These are phyloP conservation scores for Paraurostyla sp. DNA, from an alignment of 73 alveolate genomes.

Conservation along the genomic window DNA sequence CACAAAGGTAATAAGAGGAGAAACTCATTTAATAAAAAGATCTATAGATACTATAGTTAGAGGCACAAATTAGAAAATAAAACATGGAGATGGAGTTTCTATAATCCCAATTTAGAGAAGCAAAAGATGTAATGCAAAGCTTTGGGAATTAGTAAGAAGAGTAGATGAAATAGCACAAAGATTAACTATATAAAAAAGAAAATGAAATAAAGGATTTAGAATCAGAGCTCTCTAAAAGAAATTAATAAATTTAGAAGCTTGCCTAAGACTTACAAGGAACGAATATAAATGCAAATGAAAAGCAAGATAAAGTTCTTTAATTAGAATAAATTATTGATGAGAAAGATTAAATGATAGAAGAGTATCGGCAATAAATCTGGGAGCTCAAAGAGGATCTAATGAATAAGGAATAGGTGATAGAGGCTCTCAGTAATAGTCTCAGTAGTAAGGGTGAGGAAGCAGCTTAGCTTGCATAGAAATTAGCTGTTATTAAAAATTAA, in stretches of 20 bases:
- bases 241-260: not conserved
- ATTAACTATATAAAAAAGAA: not conserved
- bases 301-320: not conserved
- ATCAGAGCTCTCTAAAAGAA: not conserved
- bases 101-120: not conserved
- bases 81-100: conserved; percentile 13
- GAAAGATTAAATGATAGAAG: conserved; percentile 39
- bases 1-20: not conserved
- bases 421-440: conserved; percentile 18
- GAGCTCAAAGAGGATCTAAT: conserved; percentile 32
- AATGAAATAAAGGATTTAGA: not conserved
- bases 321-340: conserved; percentile 24
- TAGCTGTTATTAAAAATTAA: conserved; percentile 36
- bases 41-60: not conserved
- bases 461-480: conserved; percentile 27
- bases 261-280: not conserved
- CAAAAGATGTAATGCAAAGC: not conserved
- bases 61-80: not conserved
- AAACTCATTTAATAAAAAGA: not conserved
- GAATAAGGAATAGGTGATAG: conserved; percentile 39
- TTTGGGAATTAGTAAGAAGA: not conserved
- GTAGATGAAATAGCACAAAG: not conserved
- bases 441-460: conserved; percentile 49
- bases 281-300: not conserved
- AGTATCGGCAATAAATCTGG: conserved; percentile 1